Evolutionary conservation across 2,329 filamentous ascomycete species (phyloP), one percentile per base, ranked within the genome.

Genomic region (Remersonia thermophila): DNA sequence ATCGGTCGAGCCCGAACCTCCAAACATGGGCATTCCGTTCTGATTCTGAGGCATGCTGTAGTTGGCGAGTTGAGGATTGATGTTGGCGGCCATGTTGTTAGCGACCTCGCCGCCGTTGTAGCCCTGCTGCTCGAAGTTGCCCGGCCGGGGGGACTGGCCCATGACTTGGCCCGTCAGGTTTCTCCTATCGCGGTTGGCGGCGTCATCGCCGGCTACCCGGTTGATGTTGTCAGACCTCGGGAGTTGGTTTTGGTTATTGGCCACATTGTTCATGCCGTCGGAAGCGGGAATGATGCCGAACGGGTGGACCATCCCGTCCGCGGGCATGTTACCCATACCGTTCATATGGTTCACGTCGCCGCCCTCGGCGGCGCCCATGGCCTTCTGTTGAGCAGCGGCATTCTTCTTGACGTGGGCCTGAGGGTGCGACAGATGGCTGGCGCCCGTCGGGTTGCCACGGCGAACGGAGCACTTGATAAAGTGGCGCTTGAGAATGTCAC

Each of bases 381-480:
- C 59, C 58, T 78, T 74, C 51, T 77, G 71, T 14, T 50, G 48
- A 11, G 67, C 65, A 41, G 69, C 65, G 44, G 73, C 5, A 51
- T 74, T 71, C 64, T 86, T 87, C 67, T 86, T 89, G 54, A 91
- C 71, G 61, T 93, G 84, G 46, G 83, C 82, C 60, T 89, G 83
- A 26, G 86, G 84, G 62, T 95, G 86, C 49, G 87, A 93, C 60
- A 98, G 63, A 65, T 98, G 91, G 55, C 83, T 94, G 45, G 85
- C 85, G 50, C 87, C 87, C 12, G 86, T 94, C 37, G 91, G 89
- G 62, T 96, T 96, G 40, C 91, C 91, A 56, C 91, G 80, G 52
- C 91, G 80, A 47, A 95, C 85, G 27, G 91, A 95, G 66, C 91
- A 98, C 68, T 98, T 98, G 61, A 95, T 87, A 64, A 96, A 98